Evolutionary conservation across 164 flowering plant species (phyloP).

Genomic region (Magnolia officinalis): DNA sequence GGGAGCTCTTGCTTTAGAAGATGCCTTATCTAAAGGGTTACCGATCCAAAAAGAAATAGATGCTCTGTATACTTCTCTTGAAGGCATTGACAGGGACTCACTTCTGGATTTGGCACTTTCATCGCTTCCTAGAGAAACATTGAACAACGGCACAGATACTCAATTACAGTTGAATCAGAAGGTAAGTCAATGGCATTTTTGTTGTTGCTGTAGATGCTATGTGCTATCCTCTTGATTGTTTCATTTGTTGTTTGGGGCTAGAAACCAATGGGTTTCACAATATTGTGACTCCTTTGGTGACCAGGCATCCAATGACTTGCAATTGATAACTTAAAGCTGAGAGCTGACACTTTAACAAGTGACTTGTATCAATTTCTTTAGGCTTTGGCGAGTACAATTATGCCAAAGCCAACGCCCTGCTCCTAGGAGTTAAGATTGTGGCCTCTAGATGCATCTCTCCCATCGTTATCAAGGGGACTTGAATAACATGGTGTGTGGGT

Average conservation of each 20-base stretch:
- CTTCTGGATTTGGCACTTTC: constrained; percentile 72
- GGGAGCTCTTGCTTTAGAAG: constrained; percentile 92
- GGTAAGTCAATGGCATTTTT: constrained; percentile 40
- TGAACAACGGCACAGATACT: constrained; percentile 61
- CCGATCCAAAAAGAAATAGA: constrained; percentile 74
- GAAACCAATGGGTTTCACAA: no score
- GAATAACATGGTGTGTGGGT: no score
- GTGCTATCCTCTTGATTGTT: background rate
- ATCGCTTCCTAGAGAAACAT: constrained; percentile 80
- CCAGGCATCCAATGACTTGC: background rate
- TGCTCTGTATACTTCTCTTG: constrained; percentile 53
- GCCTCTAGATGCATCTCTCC: no score
- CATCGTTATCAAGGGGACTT: no score
- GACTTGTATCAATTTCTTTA: no score
- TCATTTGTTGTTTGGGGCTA: background rate
- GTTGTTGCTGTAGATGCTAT: background rate
- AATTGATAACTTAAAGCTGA: background rate
- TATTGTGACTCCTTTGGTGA: background rate
- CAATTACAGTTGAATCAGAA: constrained; percentile 63
- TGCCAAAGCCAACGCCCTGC: no score
- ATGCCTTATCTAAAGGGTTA: constrained; percentile 82
- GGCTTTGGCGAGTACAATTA: no score
- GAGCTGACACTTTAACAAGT: background rate
- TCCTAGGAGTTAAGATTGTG: no score
- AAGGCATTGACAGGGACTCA: constrained; percentile 70